Percentiles rank a stretch among this genome's conserved stretches.
Conservation (phyloP, 179 eudicot species). For the Silene coronaria region DNA sequence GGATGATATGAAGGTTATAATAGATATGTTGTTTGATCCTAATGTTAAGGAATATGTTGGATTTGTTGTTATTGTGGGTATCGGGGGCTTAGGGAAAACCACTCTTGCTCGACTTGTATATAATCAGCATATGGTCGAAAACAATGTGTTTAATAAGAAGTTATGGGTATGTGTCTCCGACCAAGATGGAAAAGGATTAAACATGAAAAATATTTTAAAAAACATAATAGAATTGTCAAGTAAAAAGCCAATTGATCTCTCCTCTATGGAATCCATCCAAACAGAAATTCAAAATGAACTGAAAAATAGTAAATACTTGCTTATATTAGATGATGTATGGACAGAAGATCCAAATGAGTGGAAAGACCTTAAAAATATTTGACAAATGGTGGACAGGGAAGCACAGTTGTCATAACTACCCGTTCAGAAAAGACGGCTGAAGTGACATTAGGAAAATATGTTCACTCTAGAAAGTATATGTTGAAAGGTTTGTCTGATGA, state of each 20-base stretch:
- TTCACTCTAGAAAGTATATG: too few relatives aligned
- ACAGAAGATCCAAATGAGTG: too few relatives aligned
- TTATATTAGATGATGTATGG: too few relatives aligned
- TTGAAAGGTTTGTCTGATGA: too few relatives aligned
- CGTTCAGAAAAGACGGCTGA: too few relatives aligned
- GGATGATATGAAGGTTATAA: neutral
- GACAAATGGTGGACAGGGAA: too few relatives aligned
- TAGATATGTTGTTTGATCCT: neutral
- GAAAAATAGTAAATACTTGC: conserved; percentile 20
- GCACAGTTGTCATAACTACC: too few relatives aligned
- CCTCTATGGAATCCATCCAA: neutral
- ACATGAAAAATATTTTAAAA: neutral
- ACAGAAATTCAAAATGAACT: neutral
- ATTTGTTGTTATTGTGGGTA: conserved; percentile 21
- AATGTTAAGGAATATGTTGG: neutral
- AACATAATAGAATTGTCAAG: neutral
- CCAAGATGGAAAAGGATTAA: neutral
- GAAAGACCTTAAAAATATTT: too few relatives aligned
- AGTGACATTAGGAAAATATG: too few relatives aligned
- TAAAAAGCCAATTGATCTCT: neutral
- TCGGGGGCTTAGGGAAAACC: conserved; percentile 34
- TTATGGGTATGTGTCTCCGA: conserved; percentile 4
- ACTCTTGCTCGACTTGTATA: conserved; percentile 24
- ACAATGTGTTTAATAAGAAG: conserved; percentile 16
- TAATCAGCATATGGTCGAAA: conserved; percentile 10